These are phyloP conservation scores for Metschnikowia hibisci DNA, from an alignment of 805 yeast species.

Conservation along the genomic window DNA sequence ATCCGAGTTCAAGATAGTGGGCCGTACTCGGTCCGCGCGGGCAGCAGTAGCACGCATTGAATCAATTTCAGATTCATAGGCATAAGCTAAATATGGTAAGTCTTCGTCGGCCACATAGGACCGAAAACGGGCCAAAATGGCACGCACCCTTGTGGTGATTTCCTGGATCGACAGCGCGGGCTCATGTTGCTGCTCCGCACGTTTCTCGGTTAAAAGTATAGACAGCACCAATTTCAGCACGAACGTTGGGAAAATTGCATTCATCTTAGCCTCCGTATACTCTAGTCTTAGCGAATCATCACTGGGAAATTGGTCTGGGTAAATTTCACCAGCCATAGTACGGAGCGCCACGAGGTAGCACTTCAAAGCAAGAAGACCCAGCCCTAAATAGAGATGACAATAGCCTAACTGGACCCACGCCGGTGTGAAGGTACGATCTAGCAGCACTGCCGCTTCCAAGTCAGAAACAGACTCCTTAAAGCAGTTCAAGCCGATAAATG, in stretches of 20 bases:
- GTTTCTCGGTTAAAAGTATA: conserved; percentile 31
- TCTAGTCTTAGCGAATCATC: conserved; percentile 13
- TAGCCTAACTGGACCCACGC: conserved; percentile 45
- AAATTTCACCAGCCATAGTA: conserved; percentile 27
- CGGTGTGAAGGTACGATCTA: conserved; percentile 34
- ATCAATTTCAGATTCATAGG: conserved; percentile 22
- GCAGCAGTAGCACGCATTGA: conserved; percentile 25
- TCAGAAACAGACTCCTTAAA: conserved; percentile 38
- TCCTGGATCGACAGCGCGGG: conserved; percentile 22
- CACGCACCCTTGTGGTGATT: conserved; percentile 23
- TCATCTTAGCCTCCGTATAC: conserved; percentile 22
- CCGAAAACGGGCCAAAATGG: conserved; percentile 25
- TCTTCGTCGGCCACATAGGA: conserved; percentile 24
- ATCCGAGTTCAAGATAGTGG: conserved; percentile 36
- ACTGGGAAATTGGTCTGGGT: conserved; percentile 23
- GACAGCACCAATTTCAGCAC: conserved; percentile 33
- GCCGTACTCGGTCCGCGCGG: conserved; percentile 30
- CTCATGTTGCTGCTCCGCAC: conserved; percentile 37
- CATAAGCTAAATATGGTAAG: conserved; percentile 25
- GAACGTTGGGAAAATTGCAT: conserved; percentile 35
- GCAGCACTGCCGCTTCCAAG: conserved; percentile 28
- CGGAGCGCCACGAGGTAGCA: conserved; percentile 33
- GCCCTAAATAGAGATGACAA: conserved; percentile 40
- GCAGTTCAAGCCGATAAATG: conserved; percentile 39
- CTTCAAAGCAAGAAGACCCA: conserved; percentile 28